A percentile compares a stretch with the other conserved stretches of the same genome.
These are phyloP conservation scores for Chytriomyces hyalinus DNA, from an alignment of 192 early-diverging fungal species.

Conservation along the genomic window DNA sequence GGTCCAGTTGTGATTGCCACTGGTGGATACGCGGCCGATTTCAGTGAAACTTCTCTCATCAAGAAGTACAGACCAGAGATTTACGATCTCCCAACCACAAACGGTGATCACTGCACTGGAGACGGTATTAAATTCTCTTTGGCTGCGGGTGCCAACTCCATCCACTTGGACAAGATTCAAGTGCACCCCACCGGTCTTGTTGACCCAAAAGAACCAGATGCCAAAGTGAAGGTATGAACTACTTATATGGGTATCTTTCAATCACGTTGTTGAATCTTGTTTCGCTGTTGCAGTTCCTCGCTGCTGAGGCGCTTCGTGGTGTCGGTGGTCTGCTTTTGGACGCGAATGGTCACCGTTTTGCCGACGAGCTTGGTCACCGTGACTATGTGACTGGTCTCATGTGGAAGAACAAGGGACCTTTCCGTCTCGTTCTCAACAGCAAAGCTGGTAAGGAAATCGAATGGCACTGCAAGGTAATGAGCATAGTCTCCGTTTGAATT, in stretches of 20 bases:
- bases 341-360: conserved; percentile 84
- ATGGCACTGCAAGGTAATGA: conserved; percentile 78
- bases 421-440: conserved; percentile 82
- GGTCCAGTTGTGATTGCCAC: conserved; percentile 90
- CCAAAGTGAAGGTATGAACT: conserved; percentile 73
- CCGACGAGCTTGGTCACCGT: conserved; percentile 91
- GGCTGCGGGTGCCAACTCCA: conserved; percentile 79
- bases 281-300: conserved; percentile 69
- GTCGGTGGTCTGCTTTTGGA: conserved; percentile 85
- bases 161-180: conserved; percentile 96
- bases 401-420: conserved; percentile 84
- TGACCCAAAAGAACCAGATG: conserved; percentile 83
- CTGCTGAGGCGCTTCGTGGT: conserved; percentile 95
- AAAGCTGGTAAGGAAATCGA: conserved; percentile 87
- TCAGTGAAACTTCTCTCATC: conserved; percentile 74
- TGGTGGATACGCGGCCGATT: conserved; percentile 95
- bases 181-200: conserved; percentile 97
- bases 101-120: conserved; percentile 93
- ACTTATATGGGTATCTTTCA: background rate
- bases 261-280: conserved; percentile 1
- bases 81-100: conserved; percentile 81
- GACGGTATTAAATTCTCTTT: conserved; percentile 91
- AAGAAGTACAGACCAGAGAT: conserved; percentile 75
- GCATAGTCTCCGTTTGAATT: background rate
- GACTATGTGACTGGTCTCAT: conserved; percentile 92